Evolutionary conservation across 2,329 filamentous ascomycete species (phyloP).

Genomic region (Colletotrichum tropicicola): DNA sequence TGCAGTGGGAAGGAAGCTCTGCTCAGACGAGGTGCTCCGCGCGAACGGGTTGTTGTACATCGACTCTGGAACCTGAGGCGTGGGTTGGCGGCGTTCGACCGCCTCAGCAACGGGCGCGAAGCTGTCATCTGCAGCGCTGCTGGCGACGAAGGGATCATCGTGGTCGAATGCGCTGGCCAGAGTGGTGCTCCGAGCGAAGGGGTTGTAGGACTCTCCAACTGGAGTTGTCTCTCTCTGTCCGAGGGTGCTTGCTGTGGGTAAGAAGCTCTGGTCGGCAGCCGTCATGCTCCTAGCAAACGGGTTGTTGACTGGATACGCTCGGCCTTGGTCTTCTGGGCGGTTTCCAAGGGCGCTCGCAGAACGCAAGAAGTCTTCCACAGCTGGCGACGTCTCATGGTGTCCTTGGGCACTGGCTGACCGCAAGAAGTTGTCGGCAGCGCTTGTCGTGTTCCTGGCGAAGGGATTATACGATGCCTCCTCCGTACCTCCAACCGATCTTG

Average conservation of each 20-base stretch:
- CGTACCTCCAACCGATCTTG: neutral
- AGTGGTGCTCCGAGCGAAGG: neutral
- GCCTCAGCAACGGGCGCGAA: neutral
- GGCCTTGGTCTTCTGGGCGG: neutral
- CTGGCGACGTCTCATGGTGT: neutral
- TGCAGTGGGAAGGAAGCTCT: conserved; percentile 10
- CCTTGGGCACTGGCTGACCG: conserved; percentile 13
- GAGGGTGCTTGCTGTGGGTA: neutral
- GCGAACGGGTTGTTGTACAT: conserved; percentile 16
- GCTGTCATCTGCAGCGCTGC: neutral
- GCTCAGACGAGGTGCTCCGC: neutral
- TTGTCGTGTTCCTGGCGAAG: conserved; percentile 6
- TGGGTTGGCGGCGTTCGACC: conserved; percentile 9
- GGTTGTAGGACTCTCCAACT: neutral
- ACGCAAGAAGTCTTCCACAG: neutral
- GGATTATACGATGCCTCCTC: neutral
- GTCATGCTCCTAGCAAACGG: conserved; percentile 21
- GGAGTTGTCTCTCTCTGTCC: neutral
- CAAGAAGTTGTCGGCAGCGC: conserved; percentile 15
- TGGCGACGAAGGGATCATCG: neutral
- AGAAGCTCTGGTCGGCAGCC: neutral
- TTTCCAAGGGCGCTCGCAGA: neutral
- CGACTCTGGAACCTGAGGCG: conserved; percentile 13
- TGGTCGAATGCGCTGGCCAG: neutral
- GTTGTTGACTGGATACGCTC: neutral